Percentiles rank a stretch among this genome's conserved stretches.
Evolutionary conservation across 2,329 filamentous ascomycete species (phyloP).

Genomic region (Erysiphe pisi): DNA sequence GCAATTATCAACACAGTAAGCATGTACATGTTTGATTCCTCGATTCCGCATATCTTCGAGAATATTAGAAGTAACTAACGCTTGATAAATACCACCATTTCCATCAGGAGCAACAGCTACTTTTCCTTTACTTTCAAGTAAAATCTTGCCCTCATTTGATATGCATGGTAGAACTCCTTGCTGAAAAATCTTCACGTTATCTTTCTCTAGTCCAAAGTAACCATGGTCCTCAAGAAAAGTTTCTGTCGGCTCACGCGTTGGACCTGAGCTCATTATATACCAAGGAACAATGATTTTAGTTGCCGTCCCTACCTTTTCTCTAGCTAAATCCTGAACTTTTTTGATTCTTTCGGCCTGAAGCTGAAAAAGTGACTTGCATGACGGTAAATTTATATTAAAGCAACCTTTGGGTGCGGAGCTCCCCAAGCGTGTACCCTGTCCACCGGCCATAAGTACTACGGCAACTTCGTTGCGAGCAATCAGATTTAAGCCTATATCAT

Average conservation of each 20-base stretch:
- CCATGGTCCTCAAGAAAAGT: constrained; percentile 79
- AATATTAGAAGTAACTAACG: constrained; percentile 67
- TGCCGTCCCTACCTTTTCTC: constrained; percentile 52
- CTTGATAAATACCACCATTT: constrained; percentile 94
- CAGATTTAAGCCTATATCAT: constrained; percentile 55
- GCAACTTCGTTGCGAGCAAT: constrained; percentile 60
- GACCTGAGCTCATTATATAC: constrained; percentile 99
- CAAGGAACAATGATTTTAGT: constrained; percentile 65
- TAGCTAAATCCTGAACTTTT: constrained; percentile 72
- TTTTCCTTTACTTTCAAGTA: constrained; percentile 81
- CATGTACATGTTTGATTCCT: constrained; percentile 87
- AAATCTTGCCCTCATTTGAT: constrained; percentile 93
- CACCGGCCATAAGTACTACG: constrained; percentile 94
- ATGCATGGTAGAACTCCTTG: constrained; percentile 96
- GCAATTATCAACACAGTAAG: constrained; percentile 98
- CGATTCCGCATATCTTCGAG: constrained; percentile 79
- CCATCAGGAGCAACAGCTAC: constrained; percentile 92
- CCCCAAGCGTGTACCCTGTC: constrained; percentile 86
- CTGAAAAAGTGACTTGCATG: constrained; percentile 90
- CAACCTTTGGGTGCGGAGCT: constrained; percentile 96
- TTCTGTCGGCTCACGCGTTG: constrained; percentile 84
- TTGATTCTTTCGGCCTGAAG: constrained; percentile 90
- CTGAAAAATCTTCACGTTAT: constrained; percentile 88
- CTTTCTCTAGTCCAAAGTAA: constrained; percentile 78
- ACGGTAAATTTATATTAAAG: constrained; percentile 91